A percentile compares a stretch with the other conserved stretches of the same genome.
phyloP scores from a whole-genome alignment of 257 asterid genomes.

The Forsythia viridissima region DNA sequence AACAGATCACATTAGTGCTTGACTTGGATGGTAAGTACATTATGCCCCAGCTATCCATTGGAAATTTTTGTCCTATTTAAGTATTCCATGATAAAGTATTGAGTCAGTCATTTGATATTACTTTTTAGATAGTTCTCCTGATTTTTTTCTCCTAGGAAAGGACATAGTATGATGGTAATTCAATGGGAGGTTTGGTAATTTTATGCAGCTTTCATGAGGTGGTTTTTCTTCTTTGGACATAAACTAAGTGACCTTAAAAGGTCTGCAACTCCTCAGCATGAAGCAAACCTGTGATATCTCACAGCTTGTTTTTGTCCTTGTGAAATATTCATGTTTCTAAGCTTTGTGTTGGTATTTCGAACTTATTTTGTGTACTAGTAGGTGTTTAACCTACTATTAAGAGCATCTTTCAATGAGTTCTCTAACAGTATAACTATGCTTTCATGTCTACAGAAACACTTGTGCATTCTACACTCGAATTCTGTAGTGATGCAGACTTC shows the following conservation, averaged over 20 bases:
- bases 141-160: conserved; percentile 15
- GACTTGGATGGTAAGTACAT: conserved; percentile 83
- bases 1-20: conserved; percentile 73
- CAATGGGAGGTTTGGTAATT: neutral
- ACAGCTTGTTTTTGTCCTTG: neutral
- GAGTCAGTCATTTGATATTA: neutral
- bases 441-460: conserved; percentile 78
- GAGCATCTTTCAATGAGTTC: conserved; percentile 18
- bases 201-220: neutral
- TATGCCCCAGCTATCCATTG: conserved; percentile 6
- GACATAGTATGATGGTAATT: neutral
- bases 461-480: conserved; percentile 88
- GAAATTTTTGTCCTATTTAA: neutral
- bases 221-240: neutral
- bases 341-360: neutral
- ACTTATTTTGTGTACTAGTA: neutral
- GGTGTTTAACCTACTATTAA: conserved; percentile 3
- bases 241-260: conserved; percentile 11
- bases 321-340: neutral
- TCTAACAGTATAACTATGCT: conserved; percentile 16
- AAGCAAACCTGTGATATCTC: neutral
- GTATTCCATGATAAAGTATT: conserved; percentile 6
- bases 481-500: conserved; percentile 81
- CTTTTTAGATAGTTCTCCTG: conserved; percentile 7
- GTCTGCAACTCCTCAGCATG: conserved; percentile 8